Evolutionary conservation across 257 asterid species (phyloP).

Genomic region (Leonotis leonurus): DNA sequence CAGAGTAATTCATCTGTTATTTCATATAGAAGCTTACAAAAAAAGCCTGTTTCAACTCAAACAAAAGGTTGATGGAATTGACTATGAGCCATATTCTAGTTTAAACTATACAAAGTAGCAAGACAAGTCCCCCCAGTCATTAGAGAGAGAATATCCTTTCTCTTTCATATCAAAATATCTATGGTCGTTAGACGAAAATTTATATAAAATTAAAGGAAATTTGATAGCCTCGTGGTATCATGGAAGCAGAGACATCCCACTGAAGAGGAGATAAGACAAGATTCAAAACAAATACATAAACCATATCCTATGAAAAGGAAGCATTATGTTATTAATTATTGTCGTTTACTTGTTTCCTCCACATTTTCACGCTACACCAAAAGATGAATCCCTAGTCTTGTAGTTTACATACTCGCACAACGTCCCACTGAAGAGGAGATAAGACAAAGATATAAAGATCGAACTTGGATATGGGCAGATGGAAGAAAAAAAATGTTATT

Average conservation of each 20-base stretch:
- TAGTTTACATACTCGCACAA: not conserved
- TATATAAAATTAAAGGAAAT: too few species aligned
- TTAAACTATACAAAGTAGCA: conserved; percentile 7
- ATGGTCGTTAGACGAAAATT: not conserved
- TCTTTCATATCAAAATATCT: not conserved
- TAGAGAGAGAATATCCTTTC: not conserved
- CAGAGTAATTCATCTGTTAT: not conserved
- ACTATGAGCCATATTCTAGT: not conserved
- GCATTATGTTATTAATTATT: not conserved
- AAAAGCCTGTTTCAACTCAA: not conserved
- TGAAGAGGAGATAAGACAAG: too few species aligned
- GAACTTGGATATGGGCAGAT: not conserved
- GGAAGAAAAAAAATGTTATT: not conserved
- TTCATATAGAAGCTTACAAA: not conserved
- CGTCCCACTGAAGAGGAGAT: not conserved
- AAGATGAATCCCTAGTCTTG: not conserved
- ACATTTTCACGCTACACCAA: not conserved
- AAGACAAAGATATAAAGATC: not conserved
- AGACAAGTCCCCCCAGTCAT: not conserved
- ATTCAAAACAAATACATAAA: not conserved
- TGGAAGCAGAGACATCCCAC: too few species aligned
- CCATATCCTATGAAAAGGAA: not conserved
- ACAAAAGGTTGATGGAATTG: not conserved
- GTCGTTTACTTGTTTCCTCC: not conserved
- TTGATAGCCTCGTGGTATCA: too few species aligned